phyloP scores from a whole-genome alignment of 208 protist genomes.

The Borovskyia barvae region DNA sequence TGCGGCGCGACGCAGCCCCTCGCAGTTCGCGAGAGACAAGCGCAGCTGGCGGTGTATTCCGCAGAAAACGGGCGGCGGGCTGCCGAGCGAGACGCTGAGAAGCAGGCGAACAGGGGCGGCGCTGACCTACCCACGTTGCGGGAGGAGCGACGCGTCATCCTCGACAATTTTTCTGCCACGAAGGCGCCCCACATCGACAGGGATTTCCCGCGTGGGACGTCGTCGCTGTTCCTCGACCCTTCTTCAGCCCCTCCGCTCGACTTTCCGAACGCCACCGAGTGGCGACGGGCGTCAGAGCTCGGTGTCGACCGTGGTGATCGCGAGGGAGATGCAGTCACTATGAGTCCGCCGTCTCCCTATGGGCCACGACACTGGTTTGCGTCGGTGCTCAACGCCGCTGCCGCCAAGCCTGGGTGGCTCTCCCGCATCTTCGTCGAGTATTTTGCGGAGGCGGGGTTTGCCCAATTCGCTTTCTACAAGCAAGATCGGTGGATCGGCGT shows the following conservation, averaged over 20 bases:
- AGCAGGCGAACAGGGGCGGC: neutral
- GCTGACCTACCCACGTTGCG: slow-evolving; percentile 13
- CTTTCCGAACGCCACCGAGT: slow-evolving; percentile 58
- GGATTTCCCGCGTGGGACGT: slow-evolving; percentile 79
- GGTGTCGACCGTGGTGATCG: slow-evolving; percentile 9
- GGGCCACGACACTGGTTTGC: slow-evolving; percentile 76
- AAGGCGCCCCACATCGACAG: slow-evolving; percentile 61
- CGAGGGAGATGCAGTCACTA: slow-evolving; percentile 20
- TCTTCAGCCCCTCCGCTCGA: slow-evolving; percentile 27
- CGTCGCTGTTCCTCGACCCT: slow-evolving; percentile 78
- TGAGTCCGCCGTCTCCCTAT: slow-evolving; percentile 57
- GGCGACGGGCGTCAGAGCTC: slow-evolving; percentile 51
- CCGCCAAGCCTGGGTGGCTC: slow-evolving; percentile 70
- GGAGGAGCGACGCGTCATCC: slow-evolving; percentile 34
- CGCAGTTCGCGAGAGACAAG: slow-evolving; percentile 40
- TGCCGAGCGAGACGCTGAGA: neutral
- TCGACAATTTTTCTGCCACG: slow-evolving; percentile 37
- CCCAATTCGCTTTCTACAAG: slow-evolving; percentile 88
- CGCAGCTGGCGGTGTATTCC: slow-evolving; percentile 16
- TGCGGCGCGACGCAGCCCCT: slow-evolving; percentile 28
- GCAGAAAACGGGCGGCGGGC: slow-evolving; percentile 21
- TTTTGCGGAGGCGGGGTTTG: slow-evolving; percentile 68
- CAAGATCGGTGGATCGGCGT: slow-evolving; percentile 69
- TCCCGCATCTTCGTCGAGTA: slow-evolving; percentile 56
- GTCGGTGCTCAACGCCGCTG: slow-evolving; percentile 59